phyloP scores from a whole-genome alignment of 1,284 basidiomycete species.

The Paramarasmius palmivorus region DNA sequence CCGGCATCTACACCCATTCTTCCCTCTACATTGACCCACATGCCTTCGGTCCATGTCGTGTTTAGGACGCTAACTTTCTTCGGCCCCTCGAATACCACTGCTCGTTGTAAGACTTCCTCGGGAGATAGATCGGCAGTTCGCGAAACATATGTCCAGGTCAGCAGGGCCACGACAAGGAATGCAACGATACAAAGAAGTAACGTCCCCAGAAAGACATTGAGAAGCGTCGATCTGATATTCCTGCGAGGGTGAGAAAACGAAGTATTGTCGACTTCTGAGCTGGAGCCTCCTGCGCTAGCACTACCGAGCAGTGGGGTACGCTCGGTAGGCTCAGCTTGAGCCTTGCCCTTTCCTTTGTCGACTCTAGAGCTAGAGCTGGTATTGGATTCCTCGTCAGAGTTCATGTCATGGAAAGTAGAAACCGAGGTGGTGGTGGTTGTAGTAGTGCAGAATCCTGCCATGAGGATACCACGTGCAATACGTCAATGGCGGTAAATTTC shows the following conservation, averaged over 20 bases:
- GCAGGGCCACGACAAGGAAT: constrained; percentile 43
- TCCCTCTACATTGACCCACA: constrained; percentile 61
- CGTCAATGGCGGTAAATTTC: too few relatives aligned
- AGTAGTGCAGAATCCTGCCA: too few relatives aligned
- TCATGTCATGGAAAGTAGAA: neutral
- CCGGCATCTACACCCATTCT: constrained; percentile 68
- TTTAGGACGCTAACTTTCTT: constrained; percentile 61
- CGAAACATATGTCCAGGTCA: constrained; percentile 66
- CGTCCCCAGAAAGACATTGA: constrained; percentile 48
- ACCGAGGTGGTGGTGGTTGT: neutral
- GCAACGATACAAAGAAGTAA: constrained; percentile 36
- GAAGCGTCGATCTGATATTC: constrained; percentile 43
- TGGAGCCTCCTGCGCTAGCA: constrained; percentile 23
- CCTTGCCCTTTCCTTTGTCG: neutral
- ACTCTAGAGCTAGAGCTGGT: neutral
- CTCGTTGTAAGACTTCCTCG: constrained; percentile 55
- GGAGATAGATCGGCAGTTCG: constrained; percentile 52
- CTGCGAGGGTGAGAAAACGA: constrained; percentile 27
- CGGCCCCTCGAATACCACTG: constrained; percentile 61
- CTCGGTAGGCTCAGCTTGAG: constrained; percentile 2
- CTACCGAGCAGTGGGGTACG: constrained; percentile 20
- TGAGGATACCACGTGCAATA: too few relatives aligned
- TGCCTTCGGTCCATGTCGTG: constrained; percentile 53
- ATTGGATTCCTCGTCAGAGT: neutral
- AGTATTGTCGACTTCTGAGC: constrained; percentile 21